These are phyloP conservation scores for Abortiporus biennis DNA, from an alignment of 1,284 basidiomycete species.

Conservation along the genomic window DNA sequence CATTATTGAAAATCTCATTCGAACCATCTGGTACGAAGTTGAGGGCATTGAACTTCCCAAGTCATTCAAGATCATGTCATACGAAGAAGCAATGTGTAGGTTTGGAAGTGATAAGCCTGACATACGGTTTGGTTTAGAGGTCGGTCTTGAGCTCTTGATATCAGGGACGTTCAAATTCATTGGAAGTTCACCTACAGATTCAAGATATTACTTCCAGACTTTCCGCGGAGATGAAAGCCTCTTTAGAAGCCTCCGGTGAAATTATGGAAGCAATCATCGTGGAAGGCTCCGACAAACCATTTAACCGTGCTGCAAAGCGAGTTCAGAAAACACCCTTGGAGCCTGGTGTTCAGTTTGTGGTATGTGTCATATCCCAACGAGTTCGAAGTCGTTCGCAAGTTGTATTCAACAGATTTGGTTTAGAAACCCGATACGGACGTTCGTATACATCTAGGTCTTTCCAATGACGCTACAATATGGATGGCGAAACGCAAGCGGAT, in stretches of 20 bases:
- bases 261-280: conserved; percentile 55
- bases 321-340: conserved; percentile 5
- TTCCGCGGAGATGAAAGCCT: conserved; percentile 28
- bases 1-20: conserved; percentile 68
- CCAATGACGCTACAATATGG: conserved; percentile 29
- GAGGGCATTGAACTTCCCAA: conserved; percentile 54
- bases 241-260: conserved; percentile 33
- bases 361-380: too few relatives aligned
- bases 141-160: conserved; percentile 26
- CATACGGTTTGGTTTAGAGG: conserved; percentile 81
- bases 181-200: conserved; percentile 31
- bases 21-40: conserved; percentile 66
- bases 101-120: conserved; percentile 97
- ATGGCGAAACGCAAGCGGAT: conserved; percentile 38
- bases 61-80: conserved; percentile 76
- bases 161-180: conserved; percentile 13
- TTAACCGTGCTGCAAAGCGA: conserved; percentile 13
- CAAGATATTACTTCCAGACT: conserved; percentile 43
- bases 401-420: too few relatives aligned
- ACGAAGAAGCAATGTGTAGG: conserved; percentile 82
- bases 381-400: too few relatives aligned
- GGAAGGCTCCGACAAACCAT: conserved; percentile 22
- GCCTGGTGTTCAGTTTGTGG: too few relatives aligned
- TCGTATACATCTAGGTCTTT: too few relatives aligned
- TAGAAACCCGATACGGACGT: too few relatives aligned